Conservation (phyloP, 106 monocot species). For the Apostasia ramifera region DNA sequence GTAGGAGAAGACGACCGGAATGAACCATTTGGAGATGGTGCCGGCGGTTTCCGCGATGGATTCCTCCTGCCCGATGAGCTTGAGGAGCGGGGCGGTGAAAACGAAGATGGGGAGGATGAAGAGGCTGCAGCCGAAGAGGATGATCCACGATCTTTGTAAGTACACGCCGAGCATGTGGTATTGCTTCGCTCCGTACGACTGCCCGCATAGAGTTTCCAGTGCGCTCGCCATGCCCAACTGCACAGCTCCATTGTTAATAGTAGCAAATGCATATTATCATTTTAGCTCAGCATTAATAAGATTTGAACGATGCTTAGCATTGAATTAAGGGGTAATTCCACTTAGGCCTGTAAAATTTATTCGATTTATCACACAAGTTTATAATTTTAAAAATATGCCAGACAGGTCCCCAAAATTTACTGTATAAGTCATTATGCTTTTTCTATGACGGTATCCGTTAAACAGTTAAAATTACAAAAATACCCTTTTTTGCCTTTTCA, state of each 20-base stretch:
- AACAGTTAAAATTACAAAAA: no score
- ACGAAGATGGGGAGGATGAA: constrained; percentile 41
- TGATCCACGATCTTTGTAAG: constrained; percentile 63
- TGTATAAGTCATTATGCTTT: no score
- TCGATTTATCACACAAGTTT: no score
- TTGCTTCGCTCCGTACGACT: constrained; percentile 62
- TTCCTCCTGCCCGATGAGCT: constrained; percentile 38
- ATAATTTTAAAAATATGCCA: no score
- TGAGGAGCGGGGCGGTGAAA: constrained; percentile 47
- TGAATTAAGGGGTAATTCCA: no score
- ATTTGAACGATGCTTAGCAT: no score
- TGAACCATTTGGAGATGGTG: constrained; percentile 45
- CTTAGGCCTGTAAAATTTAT: no score
- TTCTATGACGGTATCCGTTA: no score
- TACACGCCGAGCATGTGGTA: constrained; percentile 72
- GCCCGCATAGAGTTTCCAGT: constrained; percentile 67
- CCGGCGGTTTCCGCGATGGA: constrained; percentile 32
- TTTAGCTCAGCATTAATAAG: no score
- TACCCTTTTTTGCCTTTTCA: no score
- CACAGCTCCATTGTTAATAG: neutral
- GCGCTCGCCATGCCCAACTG: constrained; percentile 65
- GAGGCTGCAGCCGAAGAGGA: constrained; percentile 22
- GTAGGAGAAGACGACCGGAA: constrained; percentile 50
- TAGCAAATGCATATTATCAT: no score
- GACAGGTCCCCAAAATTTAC: no score